Evolutionary conservation across 208 protist genomes (phyloP).

Genomic region (Crithidia expoeki): DNA sequence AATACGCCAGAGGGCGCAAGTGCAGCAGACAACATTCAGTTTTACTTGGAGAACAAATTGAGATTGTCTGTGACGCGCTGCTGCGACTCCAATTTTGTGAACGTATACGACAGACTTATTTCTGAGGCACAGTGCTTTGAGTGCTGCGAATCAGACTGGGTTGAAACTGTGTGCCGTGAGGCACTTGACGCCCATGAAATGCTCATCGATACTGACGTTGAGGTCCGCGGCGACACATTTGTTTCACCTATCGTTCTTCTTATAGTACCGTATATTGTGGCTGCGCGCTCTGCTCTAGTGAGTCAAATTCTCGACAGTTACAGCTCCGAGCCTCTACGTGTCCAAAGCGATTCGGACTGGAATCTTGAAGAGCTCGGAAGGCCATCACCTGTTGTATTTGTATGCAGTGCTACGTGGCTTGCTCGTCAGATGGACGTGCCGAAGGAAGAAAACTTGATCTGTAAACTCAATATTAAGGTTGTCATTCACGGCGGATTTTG

Average conservation of each 20-base stretch:
- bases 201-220: constrained; percentile 19
- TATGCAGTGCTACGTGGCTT: constrained; percentile 56
- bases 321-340: constrained; percentile 52
- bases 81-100: constrained; percentile 8
- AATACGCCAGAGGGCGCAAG: constrained; percentile 22
- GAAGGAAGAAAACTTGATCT: constrained; percentile 23
- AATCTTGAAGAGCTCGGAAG: constrained; percentile 17
- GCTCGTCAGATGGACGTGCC: constrained; percentile 27
- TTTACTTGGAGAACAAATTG: constrained; percentile 54
- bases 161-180: constrained; percentile 21
- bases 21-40: constrained; percentile 47
- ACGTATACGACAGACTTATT: constrained; percentile 8
- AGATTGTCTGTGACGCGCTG: constrained; percentile 38
- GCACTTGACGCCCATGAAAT: constrained; percentile 32
- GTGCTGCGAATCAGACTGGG: constrained; percentile 14
- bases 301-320: constrained; percentile 60
- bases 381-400: constrained; percentile 47
- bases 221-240: not conserved
- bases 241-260: constrained; percentile 41
- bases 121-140: constrained; percentile 6
- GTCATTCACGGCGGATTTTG: constrained; percentile 56
- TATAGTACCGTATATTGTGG: constrained; percentile 36
- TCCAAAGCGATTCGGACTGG: constrained; percentile 34
- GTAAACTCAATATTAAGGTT: constrained; percentile 34
- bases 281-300: constrained; percentile 33